Base-by-base conservation (phyloP, 805 yeast species). In the Dipodascus geniculatus region DNA sequence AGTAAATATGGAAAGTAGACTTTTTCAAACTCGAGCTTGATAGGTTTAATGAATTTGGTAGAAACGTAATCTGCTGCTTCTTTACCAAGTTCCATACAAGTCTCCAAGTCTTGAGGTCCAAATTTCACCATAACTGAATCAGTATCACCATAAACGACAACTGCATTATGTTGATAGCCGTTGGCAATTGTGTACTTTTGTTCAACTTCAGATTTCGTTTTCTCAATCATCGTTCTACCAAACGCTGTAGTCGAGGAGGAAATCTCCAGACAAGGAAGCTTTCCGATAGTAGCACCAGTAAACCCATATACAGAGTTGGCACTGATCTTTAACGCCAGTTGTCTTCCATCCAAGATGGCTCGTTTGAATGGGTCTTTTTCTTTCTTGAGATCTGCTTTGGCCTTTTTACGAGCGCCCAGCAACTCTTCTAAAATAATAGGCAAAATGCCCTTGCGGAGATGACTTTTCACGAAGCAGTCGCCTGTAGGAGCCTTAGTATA, bases 81-180 rank as follows among this genome's bases (percentile, higher is more conserved):
- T 61, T 89, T 85, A 3, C 99, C 99, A 54, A 89, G 65, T 53
- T 78, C 75, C 99, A 93, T 95, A 60, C 96, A 87, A 28, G 85
- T 85, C 53, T 75, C 82, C 57, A 91, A 68, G 63, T 88, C 95
- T 8, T 74, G 72, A 31, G 82, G 80, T 1, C 99, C 99, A 72
- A 93, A 93, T 65, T 88, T 90, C 48, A 93, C 96, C 99, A 93
- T 95, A 17, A 93, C 99, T 6, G 99, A 95, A 77, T 93, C 99
- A 0, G 99, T 93, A 69, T 93, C 99, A 74, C 99, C 99, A 66
- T 93, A 93, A 44, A 93, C 84, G 57, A 93, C 99, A 60, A 84
- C 79, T 0, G 98, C 83, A 70, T 93, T 95, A 64, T 76, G 82
- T n/a, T 78, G 75, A 62, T 75, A 84, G 1, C 98, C 98, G 67